Base-by-base conservation (phyloP, 441 rosid genomes). In the Euphorbia celastroides region DNA sequence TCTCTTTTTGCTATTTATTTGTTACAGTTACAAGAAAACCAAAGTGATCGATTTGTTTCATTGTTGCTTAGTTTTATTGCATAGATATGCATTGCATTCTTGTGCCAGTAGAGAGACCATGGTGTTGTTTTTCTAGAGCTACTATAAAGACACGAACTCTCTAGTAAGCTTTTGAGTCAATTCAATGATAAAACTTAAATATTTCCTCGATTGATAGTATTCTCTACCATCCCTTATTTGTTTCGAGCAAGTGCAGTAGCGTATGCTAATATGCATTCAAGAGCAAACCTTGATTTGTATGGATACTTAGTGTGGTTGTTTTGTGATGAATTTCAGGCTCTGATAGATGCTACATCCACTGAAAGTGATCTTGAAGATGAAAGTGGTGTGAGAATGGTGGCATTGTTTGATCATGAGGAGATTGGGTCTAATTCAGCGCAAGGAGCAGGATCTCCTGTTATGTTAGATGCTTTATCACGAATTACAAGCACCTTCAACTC, bases 401-500 rank as follows among this genome's bases (percentile, higher is more conserved):
- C 98, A 44, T 70, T 95, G 77, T 95, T 92, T 80, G 99, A 95
- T 83, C 98, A 92, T 9, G 97, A 95, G 73, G 99, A 95, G 82
- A 92, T 95, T 69, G 99, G 97, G 54, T 95, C 99, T 60, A 27
- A 77, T 66, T 95, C 99, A 68, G 98, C 98, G 20, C 96, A 92
- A 77, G 99, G 97, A 70, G 99, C 98, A 73, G 96, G 98, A 36
- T 94, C 99, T 70, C 97, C 97, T 72, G 97, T 75, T 74, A 89
- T 92, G 99, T 67, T 92, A 56, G 99, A 94, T 74, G 96, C 98
- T 74, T 72, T 94, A 64, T 87, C 98, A 72, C 88, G 87, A 65
- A 85, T 89, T 75, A 89, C 98, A 22, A 72, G 78, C 70, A 79
- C 88, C 76, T 91, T 94, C 76, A 72, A 78, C 75, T 73, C 89